These are phyloP conservation scores for Scheffersomyces titani DNA, from an alignment of 1,139 yeast genomes.

Conservation along the genomic window DNA sequence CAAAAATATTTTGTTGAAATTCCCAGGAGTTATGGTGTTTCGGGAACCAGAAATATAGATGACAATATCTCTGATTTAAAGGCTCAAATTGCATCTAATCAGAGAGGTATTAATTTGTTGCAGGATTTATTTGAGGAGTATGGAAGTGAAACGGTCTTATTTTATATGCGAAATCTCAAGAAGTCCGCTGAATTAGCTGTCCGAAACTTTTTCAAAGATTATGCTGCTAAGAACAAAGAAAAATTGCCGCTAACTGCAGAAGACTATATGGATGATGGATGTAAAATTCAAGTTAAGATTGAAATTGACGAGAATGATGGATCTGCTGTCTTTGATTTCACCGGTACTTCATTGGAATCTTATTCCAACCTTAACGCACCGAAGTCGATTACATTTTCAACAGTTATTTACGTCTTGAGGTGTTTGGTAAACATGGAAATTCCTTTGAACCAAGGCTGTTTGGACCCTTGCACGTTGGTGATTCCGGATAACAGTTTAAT, in stretches of 20 bases:
- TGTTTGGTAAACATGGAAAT: conserved; percentile 46
- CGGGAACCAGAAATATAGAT: conserved; percentile 58
- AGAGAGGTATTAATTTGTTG: conserved; percentile 58
- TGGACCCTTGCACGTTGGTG: conserved; percentile 39
- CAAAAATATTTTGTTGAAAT: conserved; percentile 47
- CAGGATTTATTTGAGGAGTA: conserved; percentile 51
- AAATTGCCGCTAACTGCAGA: conserved; percentile 41
- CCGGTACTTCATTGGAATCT: conserved; percentile 48
- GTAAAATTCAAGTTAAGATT: conserved; percentile 47
- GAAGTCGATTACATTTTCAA: conserved; percentile 41
- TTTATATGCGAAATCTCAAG: conserved; percentile 63
- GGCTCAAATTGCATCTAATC: conserved; percentile 70
- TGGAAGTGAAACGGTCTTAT: conserved; percentile 50
- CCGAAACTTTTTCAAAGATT: conserved; percentile 37
- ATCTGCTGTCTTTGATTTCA: conserved; percentile 56
- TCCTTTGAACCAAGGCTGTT: conserved; percentile 49
- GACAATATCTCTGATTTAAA: conserved; percentile 66
- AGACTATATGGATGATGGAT: conserved; percentile 66
- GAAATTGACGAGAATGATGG: conserved; percentile 45
- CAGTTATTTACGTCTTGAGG: conserved; percentile 44
- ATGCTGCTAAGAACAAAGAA: conserved; percentile 28
- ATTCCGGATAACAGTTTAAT: conserved; percentile 39
- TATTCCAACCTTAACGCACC: conserved; percentile 48
- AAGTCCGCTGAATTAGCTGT: conserved; percentile 61
- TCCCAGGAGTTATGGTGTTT: conserved; percentile 59